phyloP scores from a whole-genome alignment of 495 filamentous ascomycete genomes.

The Podospora pseudoanserina region DNA sequence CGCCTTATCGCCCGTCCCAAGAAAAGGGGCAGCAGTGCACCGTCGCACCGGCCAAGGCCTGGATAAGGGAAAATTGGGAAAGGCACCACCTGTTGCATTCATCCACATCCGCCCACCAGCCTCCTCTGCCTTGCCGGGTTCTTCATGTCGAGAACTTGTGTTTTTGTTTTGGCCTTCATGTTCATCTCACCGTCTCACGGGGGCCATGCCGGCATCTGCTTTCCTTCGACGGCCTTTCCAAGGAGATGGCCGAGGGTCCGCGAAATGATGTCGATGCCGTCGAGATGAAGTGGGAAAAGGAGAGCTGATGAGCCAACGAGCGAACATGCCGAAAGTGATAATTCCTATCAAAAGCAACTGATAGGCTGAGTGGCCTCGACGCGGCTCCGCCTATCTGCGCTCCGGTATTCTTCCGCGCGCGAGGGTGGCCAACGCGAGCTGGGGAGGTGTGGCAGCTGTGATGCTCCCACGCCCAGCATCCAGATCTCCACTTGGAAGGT shows the following conservation, averaged over 20 bases:
- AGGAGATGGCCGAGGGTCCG: not conserved
- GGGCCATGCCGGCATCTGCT: no score
- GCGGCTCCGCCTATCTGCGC: not conserved
- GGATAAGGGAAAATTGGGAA: not conserved
- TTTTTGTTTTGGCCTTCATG: not conserved
- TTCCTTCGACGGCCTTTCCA: not conserved
- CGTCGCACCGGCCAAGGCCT: not conserved
- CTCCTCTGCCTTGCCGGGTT: not conserved
- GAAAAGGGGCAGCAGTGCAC: not conserved
- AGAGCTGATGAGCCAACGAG: not conserved
- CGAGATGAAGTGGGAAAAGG: not conserved
- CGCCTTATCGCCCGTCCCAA: not conserved
- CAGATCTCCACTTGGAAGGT: conserved; percentile 1
- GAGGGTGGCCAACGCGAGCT: not conserved
- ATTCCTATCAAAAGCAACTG: not conserved
- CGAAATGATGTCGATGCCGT: not conserved
- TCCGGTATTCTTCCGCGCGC: not conserved
- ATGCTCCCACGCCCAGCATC: not conserved
- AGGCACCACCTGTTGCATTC: not conserved
- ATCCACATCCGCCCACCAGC: no score
- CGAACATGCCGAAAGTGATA: not conserved
- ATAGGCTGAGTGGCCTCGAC: not conserved
- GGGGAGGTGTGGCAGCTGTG: conserved; percentile 2
- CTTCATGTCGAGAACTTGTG: not conserved
- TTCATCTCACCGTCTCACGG: not conserved